Percentiles rank a stretch among this genome's conserved stretches.
phyloP scores from a whole-genome alignment of 768 basidiomycete genomes.

The Dioszegia aurantiaca region DNA sequence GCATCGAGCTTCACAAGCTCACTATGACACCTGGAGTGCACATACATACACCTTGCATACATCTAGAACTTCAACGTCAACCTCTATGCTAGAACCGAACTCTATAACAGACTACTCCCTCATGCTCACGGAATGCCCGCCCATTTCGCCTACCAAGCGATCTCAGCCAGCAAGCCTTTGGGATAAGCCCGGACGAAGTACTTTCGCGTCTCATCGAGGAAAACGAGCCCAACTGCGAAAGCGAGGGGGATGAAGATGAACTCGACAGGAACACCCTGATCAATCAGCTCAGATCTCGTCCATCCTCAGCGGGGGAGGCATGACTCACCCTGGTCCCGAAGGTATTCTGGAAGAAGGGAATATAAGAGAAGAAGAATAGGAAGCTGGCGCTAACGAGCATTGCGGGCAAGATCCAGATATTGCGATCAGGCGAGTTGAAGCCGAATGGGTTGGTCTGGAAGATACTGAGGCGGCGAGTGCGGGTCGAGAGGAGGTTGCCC shows the following conservation, averaged over 20 bases:
- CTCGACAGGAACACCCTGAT: slow-evolving; percentile 50
- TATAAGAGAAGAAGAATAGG: slow-evolving; percentile 54
- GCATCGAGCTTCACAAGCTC: too few species aligned
- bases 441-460: slow-evolving; percentile 60
- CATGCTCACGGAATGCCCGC: background rate
- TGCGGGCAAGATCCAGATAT: slow-evolving; percentile 57
- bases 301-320: background rate
- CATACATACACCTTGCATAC: too few species aligned
- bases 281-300: background rate
- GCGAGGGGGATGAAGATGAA: slow-evolving; percentile 60
- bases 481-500: slow-evolving; percentile 61
- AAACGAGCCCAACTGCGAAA: slow-evolving; percentile 51
- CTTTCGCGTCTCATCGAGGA: slow-evolving; percentile 52
- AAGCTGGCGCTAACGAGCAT: slow-evolving; percentile 56
- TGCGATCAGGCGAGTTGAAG: slow-evolving; percentile 40
- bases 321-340: slow-evolving; percentile 59
- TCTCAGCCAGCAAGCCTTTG: slow-evolving; percentile 40
- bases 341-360: slow-evolving; percentile 57
- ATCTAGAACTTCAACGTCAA: too few species aligned
- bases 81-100: too few species aligned
- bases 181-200: slow-evolving; percentile 46
- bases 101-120: too few species aligned
- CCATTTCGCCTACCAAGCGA: slow-evolving; percentile 53
- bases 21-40: too few species aligned
- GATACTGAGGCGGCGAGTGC: slow-evolving; percentile 60